A percentile compares a stretch with the other conserved stretches of the same genome.
Conservation (phyloP, 306 rosid genomes). For the Quercus wislizeni region DNA sequence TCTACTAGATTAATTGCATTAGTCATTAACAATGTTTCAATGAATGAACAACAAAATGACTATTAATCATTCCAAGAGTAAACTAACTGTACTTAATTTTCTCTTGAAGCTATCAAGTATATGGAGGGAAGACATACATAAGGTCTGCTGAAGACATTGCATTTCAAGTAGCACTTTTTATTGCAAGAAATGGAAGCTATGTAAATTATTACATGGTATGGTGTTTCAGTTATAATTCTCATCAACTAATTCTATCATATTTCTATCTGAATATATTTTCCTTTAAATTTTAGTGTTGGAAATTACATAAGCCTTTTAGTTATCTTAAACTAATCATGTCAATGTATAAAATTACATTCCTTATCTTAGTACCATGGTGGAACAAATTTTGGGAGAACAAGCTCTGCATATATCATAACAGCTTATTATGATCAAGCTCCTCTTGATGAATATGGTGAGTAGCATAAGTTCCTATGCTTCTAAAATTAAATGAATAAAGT, state of each 20-base stretch:
- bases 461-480: not conserved
- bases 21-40: not conserved
- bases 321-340: no score
- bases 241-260: no score
- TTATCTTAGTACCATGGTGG: slow-evolving; percentile 67
- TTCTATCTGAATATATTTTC: not conserved
- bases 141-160: slow-evolving; percentile 86
- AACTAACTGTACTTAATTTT: not conserved
- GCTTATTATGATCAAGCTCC: slow-evolving; percentile 75
- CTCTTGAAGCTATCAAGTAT: slow-evolving; percentile 58
- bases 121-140: slow-evolving; percentile 65
- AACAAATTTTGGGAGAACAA: slow-evolving; percentile 71
- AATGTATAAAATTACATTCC: not conserved
- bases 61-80: not conserved
- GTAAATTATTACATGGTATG: slow-evolving; percentile 84
- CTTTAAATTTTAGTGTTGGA: not conserved
- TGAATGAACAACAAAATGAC: not conserved
- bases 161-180: slow-evolving; percentile 73
- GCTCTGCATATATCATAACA: slow-evolving; percentile 54
- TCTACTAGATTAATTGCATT: no score
- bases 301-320: not conserved
- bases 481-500: not conserved
- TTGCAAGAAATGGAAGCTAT: slow-evolving; percentile 87
- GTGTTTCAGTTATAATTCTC: not conserved
- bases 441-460: slow-evolving; percentile 72